Conservation (phyloP, 345 rosid species). For the Lepidium africanum region DNA sequence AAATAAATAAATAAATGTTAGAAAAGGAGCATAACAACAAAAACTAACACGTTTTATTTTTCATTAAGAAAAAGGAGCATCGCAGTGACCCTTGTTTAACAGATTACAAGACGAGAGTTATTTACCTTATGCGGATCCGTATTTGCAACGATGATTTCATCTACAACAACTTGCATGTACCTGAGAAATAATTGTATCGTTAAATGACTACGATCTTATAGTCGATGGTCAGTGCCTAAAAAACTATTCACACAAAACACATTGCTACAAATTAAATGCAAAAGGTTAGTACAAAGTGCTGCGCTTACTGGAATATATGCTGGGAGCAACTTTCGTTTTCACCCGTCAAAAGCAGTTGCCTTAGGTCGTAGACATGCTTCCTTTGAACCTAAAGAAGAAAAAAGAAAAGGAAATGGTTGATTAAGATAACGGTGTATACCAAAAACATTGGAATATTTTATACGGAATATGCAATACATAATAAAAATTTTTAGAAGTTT, state of each 20-base stretch:
- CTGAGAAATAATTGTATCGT: slow-evolving; percentile 28
- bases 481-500: too few species aligned
- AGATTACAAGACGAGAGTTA: slow-evolving; percentile 1
- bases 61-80: neutral
- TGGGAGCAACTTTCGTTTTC: slow-evolving; percentile 81
- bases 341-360: slow-evolving; percentile 79
- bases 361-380: slow-evolving; percentile 84
- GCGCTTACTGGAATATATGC: slow-evolving; percentile 70
- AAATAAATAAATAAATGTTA: neutral
- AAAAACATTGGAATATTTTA: neutral
- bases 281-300: neutral
- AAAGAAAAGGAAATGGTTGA: neutral
- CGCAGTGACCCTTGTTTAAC: neutral
- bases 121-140: slow-evolving; percentile 58
- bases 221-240: neutral
- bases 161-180: slow-evolving; percentile 97
- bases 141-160: slow-evolving; percentile 68
- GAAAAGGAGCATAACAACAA: slow-evolving; percentile 9
- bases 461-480: neutral
- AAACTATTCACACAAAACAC: neutral
- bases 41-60: neutral
- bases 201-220: neutral
- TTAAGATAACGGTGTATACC: neutral
- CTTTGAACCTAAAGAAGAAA: slow-evolving; percentile 68
- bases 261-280: neutral